Base-by-base conservation (phyloP, 1,284 basidiomycete genomes). In the Fomitopsis schrenkii region DNA sequence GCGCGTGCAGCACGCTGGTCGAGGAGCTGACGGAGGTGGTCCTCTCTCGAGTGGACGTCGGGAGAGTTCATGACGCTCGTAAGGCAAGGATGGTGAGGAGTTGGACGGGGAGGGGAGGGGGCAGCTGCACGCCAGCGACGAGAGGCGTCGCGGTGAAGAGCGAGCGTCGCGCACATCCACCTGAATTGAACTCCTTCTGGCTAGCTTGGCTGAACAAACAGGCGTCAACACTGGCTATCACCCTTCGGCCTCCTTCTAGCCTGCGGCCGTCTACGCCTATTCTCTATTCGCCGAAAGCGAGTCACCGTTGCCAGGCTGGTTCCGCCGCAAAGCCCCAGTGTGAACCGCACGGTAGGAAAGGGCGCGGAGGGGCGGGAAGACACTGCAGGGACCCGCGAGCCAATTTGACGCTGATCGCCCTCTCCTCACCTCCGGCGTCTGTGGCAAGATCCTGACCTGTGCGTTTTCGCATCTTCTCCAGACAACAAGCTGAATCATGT, bases 1-100 rank as follows among this genome's bases (percentile, higher is more conserved):
- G 81, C 79, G 64, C 80, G 80, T 61, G 79, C 77, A 56, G 79
- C 74, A 60, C 83, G 83, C 72, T 83, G 80, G 75, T 84, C 84
- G 64, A 84, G 77, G 60, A 86, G 78, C 60, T 70, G 74, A 62
- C 79, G 76, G 66, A 84, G 70, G 68, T 83, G 79, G 73, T 79
- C 77, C 63, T 83, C 77, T 68, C 80, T 75, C 57, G 73, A 59
- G 56, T 61, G 63, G 60, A 67, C 60, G 66, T 69, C 70, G 61
- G 67, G 67, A 61, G 71, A 68, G 66, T 69, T 66, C 70, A 73
- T 72, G 64, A 68, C 66, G 64, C 63, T 68, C 70, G 67, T 69
- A 59, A 57, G 55, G 55, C 63, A 59, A 63, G 64, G 58, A 55
- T 36, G 58, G 56, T 33, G 63, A 42, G 33, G 60, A 53, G 45